Evolutionary conservation across 805 yeast species (phyloP), one percentile per base, ranked within the genome.

Genomic region (Teunomyces cretensis): DNA sequence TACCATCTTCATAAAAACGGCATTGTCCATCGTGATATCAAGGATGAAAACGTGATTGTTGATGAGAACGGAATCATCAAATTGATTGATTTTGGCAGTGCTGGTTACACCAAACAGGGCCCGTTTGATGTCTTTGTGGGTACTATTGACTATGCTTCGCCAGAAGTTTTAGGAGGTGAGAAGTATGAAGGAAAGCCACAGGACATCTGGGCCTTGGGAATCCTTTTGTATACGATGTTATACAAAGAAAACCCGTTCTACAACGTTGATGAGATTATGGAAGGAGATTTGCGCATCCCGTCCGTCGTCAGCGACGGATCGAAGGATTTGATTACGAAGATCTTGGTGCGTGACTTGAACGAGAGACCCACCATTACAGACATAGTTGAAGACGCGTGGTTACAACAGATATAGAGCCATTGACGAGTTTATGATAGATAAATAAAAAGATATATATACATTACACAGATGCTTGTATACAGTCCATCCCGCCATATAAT

Each of bases 61-160:
- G 96, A 91, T 56, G 82, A 83, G 45, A 76, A 83, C 50, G 95
- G 94, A 2, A 75, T 81, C 37, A 84, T 88, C 42, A 91, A 90
- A 61, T 71, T 92, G 50, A 92, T 92, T 59, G 99, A 92, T 67
- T 92, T 90, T 64, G 99, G 99, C 1, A 85, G 96, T 39, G 96
- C 98, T 1, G 96, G 97, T 0, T 89, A 89, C 62, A 80, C 83
- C 15, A 80, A 78, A 52, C 89, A 85, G 68, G 98, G 97, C 0
- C 98, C 98, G 4, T 94, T 92, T 67, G 96, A 92, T 54, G 96
- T 94, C 4, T 92, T 94, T 67, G 98, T 94, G 1, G 99, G 99
- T 2, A 94, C 99, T 0, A 83, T 94, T 36, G 97, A 94, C 64
- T 94, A 92, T 64, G 98, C 98, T 1, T 96, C 98, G 0, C 99